Percentiles rank a stretch among this genome's conserved stretches.
These are phyloP conservation scores for Spinellus fusiger DNA, from an alignment of 192 early-diverging fungal genomes.

Conservation along the genomic window DNA sequence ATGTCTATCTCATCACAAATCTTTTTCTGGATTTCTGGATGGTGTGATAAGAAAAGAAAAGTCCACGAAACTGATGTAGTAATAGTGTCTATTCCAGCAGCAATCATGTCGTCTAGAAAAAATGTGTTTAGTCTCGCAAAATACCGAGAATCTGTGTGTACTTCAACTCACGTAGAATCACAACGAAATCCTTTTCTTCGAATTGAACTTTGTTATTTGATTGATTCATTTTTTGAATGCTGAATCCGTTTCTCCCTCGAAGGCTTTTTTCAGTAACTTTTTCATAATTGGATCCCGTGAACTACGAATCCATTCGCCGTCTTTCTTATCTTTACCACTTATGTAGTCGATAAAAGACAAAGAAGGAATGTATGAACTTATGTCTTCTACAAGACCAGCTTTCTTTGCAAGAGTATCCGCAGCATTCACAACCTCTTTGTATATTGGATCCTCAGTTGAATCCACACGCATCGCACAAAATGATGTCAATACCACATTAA, in stretches of 20 bases:
- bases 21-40: no score
- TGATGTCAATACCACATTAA: no score
- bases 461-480: no score
- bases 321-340: neutral
- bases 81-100: no score
- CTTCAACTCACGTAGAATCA: no score
- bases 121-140: neutral
- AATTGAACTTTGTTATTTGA: neutral
- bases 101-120: no score
- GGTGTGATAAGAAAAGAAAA: no score
- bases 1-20: no score
- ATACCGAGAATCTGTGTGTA: no score
- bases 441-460: neutral
- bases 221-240: neutral
- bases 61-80: no score
- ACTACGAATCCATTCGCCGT: neutral
- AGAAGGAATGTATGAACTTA: neutral
- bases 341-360: no score
- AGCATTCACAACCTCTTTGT: neutral
- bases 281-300: neutral
- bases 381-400: neutral
- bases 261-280: neutral
- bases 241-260: neutral
- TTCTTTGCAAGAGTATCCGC: neutral
- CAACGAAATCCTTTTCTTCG: neutral